Evolutionary conservation across 169 alveolate genomes (phyloP).

Genomic region (Ichthyophthirius multifiliis): DNA sequence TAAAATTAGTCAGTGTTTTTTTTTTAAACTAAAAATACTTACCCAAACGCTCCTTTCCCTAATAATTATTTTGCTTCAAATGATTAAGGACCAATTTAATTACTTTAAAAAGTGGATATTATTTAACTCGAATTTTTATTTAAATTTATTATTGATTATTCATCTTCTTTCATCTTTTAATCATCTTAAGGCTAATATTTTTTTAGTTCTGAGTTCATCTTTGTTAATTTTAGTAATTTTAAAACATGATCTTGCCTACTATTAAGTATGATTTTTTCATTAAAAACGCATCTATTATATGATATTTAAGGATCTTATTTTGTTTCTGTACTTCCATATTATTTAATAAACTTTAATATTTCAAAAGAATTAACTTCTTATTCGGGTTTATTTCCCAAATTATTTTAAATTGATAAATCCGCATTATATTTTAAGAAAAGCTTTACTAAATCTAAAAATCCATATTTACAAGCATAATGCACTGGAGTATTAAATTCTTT

Average conservation of each 20-base stretch:
- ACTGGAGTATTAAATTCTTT: constrained; percentile 63
- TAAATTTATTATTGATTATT: not conserved
- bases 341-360: not conserved
- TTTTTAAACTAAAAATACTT: constrained; percentile 4
- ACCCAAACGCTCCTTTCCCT: constrained; percentile 61
- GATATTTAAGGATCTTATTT: not conserved
- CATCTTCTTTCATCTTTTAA: not conserved
- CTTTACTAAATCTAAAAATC: constrained; percentile 26
- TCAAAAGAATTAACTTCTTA: not conserved
- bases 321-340: not conserved
- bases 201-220: not conserved
- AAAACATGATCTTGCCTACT: constrained; percentile 33
- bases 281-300: constrained; percentile 12
- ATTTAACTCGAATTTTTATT: not conserved
- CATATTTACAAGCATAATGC: constrained; percentile 63
- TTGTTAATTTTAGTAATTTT: not conserved
- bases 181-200: not conserved
- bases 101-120: not conserved
- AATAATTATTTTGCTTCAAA: constrained; percentile 52
- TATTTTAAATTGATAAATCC: constrained; percentile 17
- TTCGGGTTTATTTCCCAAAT: constrained; percentile 13
- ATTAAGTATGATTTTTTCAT: constrained; percentile 8
- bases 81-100: constrained; percentile 50
- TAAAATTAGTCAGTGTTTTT: constrained; percentile 5
- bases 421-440: constrained; percentile 12